These are phyloP conservation scores for Galerina sulciceps DNA, from an alignment of 768 basidiomycete species.

Conservation along the genomic window DNA sequence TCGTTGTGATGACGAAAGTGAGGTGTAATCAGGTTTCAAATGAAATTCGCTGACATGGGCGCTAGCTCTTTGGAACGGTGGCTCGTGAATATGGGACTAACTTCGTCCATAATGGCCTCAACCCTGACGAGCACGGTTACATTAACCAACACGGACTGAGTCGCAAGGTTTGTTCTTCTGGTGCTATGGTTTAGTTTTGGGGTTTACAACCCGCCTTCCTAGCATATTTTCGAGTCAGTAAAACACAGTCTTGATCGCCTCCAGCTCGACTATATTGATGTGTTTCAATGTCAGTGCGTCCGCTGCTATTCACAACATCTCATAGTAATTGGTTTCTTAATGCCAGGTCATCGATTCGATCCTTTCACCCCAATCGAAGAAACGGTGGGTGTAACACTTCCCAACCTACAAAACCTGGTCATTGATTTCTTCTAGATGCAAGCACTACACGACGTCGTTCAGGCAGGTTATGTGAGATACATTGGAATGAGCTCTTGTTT, in stretches of 20 bases:
- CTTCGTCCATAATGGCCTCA: constrained; percentile 11
- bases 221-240: constrained; percentile 74
- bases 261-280: constrained; percentile 77
- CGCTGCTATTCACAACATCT: too few species aligned
- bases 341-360: constrained; percentile 61
- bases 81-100: constrained; percentile 22
- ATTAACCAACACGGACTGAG: constrained; percentile 57
- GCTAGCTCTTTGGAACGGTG: constrained; percentile 43
- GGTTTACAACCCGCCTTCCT: not conserved
- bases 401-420: not conserved
- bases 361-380: constrained; percentile 61
- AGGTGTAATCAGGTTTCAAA: not conserved
- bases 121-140: constrained; percentile 47
- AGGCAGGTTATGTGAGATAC: constrained; percentile 65
- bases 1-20: constrained; percentile 82
- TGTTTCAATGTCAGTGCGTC: constrained; percentile 60
- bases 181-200: not conserved
- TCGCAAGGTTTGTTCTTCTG: constrained; percentile 28
- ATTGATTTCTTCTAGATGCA: constrained; percentile 48
- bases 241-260: constrained; percentile 67
- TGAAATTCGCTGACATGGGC: not conserved
- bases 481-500: constrained; percentile 62
- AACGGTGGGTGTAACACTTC: constrained; percentile 34
- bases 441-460: constrained; percentile 68
- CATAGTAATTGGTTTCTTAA: constrained; percentile 21